These are phyloP conservation scores for Chlamydomonas sp. DNA, from an alignment of 139 green algal genomes.

Conservation along the genomic window DNA sequence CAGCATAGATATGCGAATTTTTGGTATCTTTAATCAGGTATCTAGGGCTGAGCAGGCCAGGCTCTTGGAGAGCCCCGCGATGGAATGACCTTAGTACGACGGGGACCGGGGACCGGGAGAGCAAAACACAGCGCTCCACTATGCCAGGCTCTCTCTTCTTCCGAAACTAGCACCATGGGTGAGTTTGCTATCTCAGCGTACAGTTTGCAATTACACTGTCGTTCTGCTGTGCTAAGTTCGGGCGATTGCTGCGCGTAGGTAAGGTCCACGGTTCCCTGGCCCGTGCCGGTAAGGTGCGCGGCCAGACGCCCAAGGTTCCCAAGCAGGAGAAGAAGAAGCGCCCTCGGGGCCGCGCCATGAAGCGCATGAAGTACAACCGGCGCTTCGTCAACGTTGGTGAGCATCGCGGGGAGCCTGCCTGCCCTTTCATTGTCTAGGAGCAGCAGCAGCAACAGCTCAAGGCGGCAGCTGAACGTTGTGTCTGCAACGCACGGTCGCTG, in stretches of 20 bases:
- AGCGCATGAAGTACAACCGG: slow-evolving; percentile 98
- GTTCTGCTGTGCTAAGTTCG: background rate
- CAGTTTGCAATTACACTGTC: background rate
- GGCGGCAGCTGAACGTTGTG: background rate
- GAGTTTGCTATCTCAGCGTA: too few relatives aligned
- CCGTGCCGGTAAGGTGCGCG: slow-evolving; percentile 98
- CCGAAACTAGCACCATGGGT: too few relatives aligned
- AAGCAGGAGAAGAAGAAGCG: slow-evolving; percentile 99
- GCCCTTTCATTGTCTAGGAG: background rate
- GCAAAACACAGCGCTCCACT: too few relatives aligned
- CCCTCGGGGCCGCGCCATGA: slow-evolving; percentile 89
- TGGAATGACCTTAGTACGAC: too few relatives aligned
- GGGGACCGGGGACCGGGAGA: too few relatives aligned
- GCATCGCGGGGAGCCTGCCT: slow-evolving; percentile 15
- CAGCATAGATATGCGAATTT: too few relatives aligned
- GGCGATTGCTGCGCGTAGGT: slow-evolving; percentile 62
- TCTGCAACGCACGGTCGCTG: background rate
- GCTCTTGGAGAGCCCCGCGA: too few relatives aligned
- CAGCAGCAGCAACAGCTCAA: background rate
- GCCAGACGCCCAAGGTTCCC: slow-evolving; percentile 98
- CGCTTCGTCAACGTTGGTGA: slow-evolving; percentile 88
- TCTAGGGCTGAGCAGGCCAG: too few relatives aligned
- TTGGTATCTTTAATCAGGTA: too few relatives aligned
- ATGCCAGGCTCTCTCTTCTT: too few relatives aligned
- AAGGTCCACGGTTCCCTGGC: slow-evolving; percentile 99